Conservation (phyloP, 768 basidiomycete genomes). For the Podaxis sp. region DNA sequence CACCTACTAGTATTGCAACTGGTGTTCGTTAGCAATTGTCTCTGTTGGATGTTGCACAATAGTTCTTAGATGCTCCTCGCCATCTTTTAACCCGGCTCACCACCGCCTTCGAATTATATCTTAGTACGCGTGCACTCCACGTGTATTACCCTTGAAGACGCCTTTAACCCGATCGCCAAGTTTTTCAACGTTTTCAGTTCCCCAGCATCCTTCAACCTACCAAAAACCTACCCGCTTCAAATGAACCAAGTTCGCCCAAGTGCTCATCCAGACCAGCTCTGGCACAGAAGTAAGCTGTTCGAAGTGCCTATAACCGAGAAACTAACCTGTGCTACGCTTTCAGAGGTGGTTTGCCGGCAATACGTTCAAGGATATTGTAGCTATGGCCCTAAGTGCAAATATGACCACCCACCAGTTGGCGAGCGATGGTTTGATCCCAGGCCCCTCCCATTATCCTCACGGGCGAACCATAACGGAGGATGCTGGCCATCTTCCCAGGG, state of each 20-base stretch:
- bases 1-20: neutral
- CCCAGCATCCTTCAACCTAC: neutral
- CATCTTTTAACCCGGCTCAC: slow-evolving; percentile 1
- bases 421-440: slow-evolving; percentile 2
- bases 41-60: neutral
- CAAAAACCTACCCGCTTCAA: neutral
- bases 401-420: slow-evolving; percentile 11
- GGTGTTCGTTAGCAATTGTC: neutral
- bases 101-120: slow-evolving; percentile 13
- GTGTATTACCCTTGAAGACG: slow-evolving; percentile 16
- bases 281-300: slow-evolving; percentile 9
- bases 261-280: slow-evolving; percentile 5
- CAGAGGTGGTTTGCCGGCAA: slow-evolving; percentile 14
- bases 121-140: slow-evolving; percentile 15
- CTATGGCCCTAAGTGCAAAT: slow-evolving; percentile 12
- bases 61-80: neutral
- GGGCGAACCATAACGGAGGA: neutral
- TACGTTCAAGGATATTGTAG: slow-evolving; percentile 15
- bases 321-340: neutral
- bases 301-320: neutral
- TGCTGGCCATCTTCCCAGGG: slow-evolving; percentile 4
- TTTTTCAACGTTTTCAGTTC: slow-evolving; percentile 10
- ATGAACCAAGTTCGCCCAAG: neutral
- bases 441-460: neutral
- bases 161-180: slow-evolving; percentile 7